These are phyloP conservation scores for Funneliformis geosporum DNA, from an alignment of 192 early-diverging fungal species.

Conservation along the genomic window DNA sequence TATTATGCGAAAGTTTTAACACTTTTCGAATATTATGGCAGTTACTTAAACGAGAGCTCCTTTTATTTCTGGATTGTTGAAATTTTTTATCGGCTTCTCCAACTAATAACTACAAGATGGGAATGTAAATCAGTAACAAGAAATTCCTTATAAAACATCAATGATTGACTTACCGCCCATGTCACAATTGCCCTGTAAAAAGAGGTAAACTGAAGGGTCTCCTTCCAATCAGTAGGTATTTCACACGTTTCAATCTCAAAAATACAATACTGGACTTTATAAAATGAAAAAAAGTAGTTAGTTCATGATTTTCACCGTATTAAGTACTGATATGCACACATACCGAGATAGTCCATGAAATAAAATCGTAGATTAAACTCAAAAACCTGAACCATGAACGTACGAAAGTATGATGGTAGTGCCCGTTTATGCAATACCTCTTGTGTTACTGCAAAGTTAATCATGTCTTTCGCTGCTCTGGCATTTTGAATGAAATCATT, in stretches of 20 bases:
- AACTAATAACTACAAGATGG: conserved; percentile 22
- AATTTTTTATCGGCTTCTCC: conserved; percentile 20
- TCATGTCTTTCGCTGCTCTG: conserved; percentile 29
- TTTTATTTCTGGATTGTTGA: conserved; percentile 15
- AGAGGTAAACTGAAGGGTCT: conserved; percentile 16
- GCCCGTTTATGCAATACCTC: conserved; percentile 21
- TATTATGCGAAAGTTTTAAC: conserved; percentile 14
- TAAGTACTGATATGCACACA: conserved; percentile 11
- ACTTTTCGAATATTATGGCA: not conserved
- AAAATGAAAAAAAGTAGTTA: conserved; percentile 11
- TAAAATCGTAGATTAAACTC: conserved; percentile 25
- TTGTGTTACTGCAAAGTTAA: conserved; percentile 27
- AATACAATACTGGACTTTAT: conserved; percentile 18
- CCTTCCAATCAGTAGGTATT: conserved; percentile 9
- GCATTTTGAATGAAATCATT: conserved; percentile 28
- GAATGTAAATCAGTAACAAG: conserved; percentile 28
- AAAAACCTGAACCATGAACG: conserved; percentile 29
- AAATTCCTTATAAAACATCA: conserved; percentile 11
- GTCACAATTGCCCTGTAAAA: conserved; percentile 22
- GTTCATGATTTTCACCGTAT: not conserved
- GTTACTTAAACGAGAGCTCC: conserved; percentile 14
- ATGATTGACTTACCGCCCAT: conserved; percentile 24
- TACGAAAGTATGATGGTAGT: conserved; percentile 8
- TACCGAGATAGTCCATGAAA: conserved; percentile 32
- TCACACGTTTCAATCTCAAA: conserved; percentile 29